Conservation (phyloP, 192 early-diverging fungal species). For the Linnemannia exigua region DNA sequence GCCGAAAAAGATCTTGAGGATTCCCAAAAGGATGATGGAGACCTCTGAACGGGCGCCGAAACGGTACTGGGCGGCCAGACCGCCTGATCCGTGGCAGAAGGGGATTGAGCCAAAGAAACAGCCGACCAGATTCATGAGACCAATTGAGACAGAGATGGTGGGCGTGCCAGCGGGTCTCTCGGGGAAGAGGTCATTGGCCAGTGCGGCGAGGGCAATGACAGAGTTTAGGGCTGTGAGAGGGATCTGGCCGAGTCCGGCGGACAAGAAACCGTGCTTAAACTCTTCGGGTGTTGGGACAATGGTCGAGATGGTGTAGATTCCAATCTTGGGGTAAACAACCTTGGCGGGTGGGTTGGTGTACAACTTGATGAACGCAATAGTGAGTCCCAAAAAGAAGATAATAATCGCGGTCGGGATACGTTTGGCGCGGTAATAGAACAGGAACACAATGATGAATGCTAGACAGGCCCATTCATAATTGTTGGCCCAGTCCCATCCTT, state of each 20-base stretch:
- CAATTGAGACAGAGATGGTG: slow-evolving; percentile 75
- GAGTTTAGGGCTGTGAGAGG: slow-evolving; percentile 91
- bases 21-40: slow-evolving; percentile 83
- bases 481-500: slow-evolving; percentile 74
- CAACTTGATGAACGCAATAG: slow-evolving; percentile 74
- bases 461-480: slow-evolving; percentile 81
- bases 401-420: slow-evolving; percentile 78
- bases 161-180: slow-evolving; percentile 67
- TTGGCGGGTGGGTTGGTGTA: slow-evolving; percentile 54
- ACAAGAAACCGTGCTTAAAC: slow-evolving; percentile 80
- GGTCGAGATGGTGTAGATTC: slow-evolving; percentile 67
- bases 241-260: slow-evolving; percentile 89
- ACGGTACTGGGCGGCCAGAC: slow-evolving; percentile 94
- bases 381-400: slow-evolving; percentile 78
- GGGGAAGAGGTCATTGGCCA: slow-evolving; percentile 90
- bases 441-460: slow-evolving; percentile 76
- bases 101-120: slow-evolving; percentile 87
- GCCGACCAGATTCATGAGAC: slow-evolving; percentile 85
- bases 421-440: slow-evolving; percentile 72
- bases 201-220: slow-evolving; percentile 81
- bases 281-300: slow-evolving; percentile 75
- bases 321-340: slow-evolving; percentile 62
- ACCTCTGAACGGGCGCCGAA: slow-evolving; percentile 91
- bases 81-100: slow-evolving; percentile 88
- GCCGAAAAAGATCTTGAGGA: slow-evolving; percentile 82